Evolutionary conservation across 768 basidiomycete genomes (phyloP).

Genomic region (Hygrophorus pudorinus): DNA sequence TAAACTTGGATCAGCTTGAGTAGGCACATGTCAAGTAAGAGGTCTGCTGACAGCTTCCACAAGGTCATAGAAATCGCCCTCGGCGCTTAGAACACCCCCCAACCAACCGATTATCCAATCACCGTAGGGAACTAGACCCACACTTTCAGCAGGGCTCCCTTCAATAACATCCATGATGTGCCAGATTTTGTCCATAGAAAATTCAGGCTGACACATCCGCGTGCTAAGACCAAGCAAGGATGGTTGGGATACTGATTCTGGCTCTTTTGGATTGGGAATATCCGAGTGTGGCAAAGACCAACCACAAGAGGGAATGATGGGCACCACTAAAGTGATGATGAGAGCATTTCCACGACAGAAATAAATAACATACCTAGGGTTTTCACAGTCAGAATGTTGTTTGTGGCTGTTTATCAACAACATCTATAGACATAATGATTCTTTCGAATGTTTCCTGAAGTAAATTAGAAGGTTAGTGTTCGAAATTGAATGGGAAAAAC

Average conservation of each 20-base stretch:
- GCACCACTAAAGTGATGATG: conserved; percentile 48
- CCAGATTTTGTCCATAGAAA: conserved; percentile 91
- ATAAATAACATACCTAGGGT: conserved; percentile 46
- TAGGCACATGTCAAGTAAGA: neutral
- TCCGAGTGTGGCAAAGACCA: conserved; percentile 54
- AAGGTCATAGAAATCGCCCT: conserved; percentile 94
- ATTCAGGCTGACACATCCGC: conserved; percentile 85
- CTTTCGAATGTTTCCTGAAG: too few relatives aligned
- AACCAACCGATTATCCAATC: conserved; percentile 79
- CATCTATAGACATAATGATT: too few relatives aligned
- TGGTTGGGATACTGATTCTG: conserved; percentile 48
- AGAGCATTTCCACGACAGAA: conserved; percentile 1
- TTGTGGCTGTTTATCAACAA: too few relatives aligned
- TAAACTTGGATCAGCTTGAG: conserved; percentile 20
- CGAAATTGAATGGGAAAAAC: too few relatives aligned
- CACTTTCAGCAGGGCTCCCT: conserved; percentile 92
- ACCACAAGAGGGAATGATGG: conserved; percentile 71
- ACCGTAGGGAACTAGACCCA: conserved; percentile 88
- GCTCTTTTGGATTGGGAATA: conserved; percentile 26
- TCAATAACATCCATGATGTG: conserved; percentile 96
- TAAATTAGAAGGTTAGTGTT: too few relatives aligned
- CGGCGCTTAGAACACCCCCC: conserved; percentile 81
- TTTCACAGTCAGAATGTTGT: too few relatives aligned
- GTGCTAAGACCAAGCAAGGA: conserved; percentile 91
- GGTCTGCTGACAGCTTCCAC: conserved; percentile 71